Evolutionary conservation across 208 protist species (phyloP), one percentile per base, ranked within the genome.

Genomic region (Angomonas deanei): DNA sequence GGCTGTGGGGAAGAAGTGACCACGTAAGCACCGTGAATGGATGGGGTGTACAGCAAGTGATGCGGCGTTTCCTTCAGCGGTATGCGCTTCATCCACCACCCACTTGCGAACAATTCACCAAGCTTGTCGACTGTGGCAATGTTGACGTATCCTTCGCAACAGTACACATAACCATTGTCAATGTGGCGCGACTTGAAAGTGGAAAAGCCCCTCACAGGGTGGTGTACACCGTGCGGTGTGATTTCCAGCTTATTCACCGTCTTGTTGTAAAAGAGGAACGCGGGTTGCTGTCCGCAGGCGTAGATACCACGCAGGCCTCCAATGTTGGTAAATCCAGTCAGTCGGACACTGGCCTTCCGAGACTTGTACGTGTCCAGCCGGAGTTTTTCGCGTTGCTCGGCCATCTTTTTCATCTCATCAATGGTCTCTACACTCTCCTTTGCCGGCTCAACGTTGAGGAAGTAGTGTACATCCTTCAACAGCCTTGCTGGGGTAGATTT

Each of bases 201-300:
- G 17, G 79, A 68, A 61, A 96, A 96, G 33, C 90, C 86, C 30
- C 78, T 75, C 36, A 96, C 86, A 1, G 78, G 64, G 15, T 70
- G 76, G 17, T 30, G 63, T 17, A 69, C 61, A 50, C 88, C 74
- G 64, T 96, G 86, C 46, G 82, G 83, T 17, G 70, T 82, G 33
- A 62, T 54, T 23, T 80, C 76, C n/a, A 93, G 82, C 52, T 76
- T 66, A 31, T 82, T 75, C 2, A n/a, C 54, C 48, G 5, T 27
- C 15, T 63, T 15, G 56, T 90, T 69, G 69, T 75, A 86, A 17
- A 92, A 39, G 19, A 93, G 70, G 63, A 95, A 95, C n/a, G 90
- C 64, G 0, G 90, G 86, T 28, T 88, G 73, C 55, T 90, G 78
- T 2, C 90, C 90, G 50, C 90, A 96, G n/a, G 92, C 85, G 68